Conservation (phyloP, 768 basidiomycete genomes). For the Pisolithus marmoratus region DNA sequence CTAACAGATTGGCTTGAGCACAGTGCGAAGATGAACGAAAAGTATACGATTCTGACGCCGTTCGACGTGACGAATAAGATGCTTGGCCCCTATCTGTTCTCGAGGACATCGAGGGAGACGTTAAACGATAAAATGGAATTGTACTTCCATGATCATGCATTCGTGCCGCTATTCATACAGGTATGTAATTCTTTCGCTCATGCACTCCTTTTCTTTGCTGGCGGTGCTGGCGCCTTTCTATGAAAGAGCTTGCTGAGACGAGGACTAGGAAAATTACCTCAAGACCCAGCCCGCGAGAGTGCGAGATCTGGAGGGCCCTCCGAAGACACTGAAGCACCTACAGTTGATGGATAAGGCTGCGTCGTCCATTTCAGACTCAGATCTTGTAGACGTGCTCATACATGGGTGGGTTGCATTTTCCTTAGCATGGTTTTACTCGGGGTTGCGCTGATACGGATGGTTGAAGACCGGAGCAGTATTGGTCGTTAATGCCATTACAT, state of each 20-base stretch:
- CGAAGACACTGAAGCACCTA: slow-evolving; percentile 64
- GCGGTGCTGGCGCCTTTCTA: slow-evolving; percentile 21
- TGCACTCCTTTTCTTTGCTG: too few relatives aligned
- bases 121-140: slow-evolving; percentile 90
- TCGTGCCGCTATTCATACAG: slow-evolving; percentile 94
- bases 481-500: slow-evolving; percentile 92
- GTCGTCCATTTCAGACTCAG: slow-evolving; percentile 90
- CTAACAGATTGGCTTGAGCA: not conserved
- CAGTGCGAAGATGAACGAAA: slow-evolving; percentile 87
- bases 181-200: slow-evolving; percentile 32
- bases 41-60: slow-evolving; percentile 84
- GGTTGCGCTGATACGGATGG: not conserved
- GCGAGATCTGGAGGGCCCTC: slow-evolving; percentile 55
- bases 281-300: slow-evolving; percentile 69
- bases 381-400: slow-evolving; percentile 88
- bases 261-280: slow-evolving; percentile 78
- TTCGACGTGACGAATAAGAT: slow-evolving; percentile 90
- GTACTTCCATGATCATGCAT: slow-evolving; percentile 95
- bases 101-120: slow-evolving; percentile 70
- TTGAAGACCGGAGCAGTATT: slow-evolving; percentile 84
- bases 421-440: not conserved
- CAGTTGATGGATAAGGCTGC: slow-evolving; percentile 84
- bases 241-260: too few relatives aligned
- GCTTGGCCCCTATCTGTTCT: slow-evolving; percentile 88
- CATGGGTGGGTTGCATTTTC: slow-evolving; percentile 57